These are phyloP conservation scores for Ophiostoma montium DNA, from an alignment of 2,329 filamentous ascomycete genomes.

Conservation along the genomic window DNA sequence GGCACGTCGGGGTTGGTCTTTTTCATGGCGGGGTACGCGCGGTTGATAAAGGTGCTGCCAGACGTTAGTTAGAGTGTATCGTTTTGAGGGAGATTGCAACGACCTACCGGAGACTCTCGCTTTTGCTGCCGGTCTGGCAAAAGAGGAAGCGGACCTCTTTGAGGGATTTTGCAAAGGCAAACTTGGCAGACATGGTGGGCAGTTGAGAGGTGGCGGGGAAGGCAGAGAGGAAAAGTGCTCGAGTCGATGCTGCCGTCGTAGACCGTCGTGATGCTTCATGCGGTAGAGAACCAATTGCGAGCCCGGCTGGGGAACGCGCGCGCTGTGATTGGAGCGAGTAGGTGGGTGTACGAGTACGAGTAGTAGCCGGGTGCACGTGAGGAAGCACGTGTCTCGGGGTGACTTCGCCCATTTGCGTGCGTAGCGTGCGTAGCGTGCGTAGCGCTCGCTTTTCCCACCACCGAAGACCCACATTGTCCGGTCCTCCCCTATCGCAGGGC, in stretches of 20 bases:
- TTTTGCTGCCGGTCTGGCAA: conserved; percentile 87
- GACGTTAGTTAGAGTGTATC: no score
- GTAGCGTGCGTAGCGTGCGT: no score
- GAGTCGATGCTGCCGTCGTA: neutral
- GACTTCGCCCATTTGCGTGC: no score
- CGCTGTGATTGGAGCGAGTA: conserved; percentile 11
- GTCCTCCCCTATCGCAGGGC: no score
- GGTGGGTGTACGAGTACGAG: neutral
- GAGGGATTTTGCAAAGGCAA: conserved; percentile 75
- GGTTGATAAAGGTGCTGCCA: conserved; percentile 79
- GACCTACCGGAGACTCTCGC: conserved; percentile 62
- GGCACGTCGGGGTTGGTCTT: conserved; percentile 92
- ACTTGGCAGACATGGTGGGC: conserved; percentile 77
- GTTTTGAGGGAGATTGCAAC: no score
- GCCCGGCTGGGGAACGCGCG: conserved; percentile 5
- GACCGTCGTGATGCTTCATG: conserved; percentile 4
- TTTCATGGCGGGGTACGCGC: conserved; percentile 97
- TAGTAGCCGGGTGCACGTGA: neutral
- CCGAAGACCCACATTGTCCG: no score
- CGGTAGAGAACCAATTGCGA: conserved; percentile 7
- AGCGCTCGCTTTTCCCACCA: no score
- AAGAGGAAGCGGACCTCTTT: conserved; percentile 96
- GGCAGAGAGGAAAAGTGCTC: neutral
- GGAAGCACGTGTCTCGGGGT: no score
- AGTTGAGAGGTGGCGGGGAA: neutral